Conservation (phyloP, 768 basidiomycete species). For the Floccularia luteovirens region DNA sequence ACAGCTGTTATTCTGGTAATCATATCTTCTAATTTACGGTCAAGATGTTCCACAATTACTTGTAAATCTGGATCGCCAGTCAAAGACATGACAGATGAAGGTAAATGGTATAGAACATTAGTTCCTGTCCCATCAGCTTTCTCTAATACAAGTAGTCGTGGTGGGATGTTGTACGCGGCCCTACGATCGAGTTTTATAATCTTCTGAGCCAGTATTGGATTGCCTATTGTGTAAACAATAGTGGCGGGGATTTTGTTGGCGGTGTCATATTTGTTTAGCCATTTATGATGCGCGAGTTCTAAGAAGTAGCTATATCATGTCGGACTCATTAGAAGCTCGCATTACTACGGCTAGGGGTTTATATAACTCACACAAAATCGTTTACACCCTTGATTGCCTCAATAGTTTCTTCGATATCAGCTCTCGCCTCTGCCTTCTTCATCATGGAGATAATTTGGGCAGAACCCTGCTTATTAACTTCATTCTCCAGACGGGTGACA, state of each 20-base stretch:
- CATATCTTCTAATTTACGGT: slow-evolving; percentile 35
- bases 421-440: slow-evolving; percentile 18
- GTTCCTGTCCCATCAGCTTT: slow-evolving; percentile 29
- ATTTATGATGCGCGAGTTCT: slow-evolving; percentile 25
- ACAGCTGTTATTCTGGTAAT: slow-evolving; percentile 21
- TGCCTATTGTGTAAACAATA: slow-evolving; percentile 39
- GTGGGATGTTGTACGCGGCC: slow-evolving; percentile 36
- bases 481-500: slow-evolving; percentile 32
- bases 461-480: slow-evolving; percentile 30
- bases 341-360: neutral
- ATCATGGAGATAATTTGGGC: slow-evolving; percentile 15
- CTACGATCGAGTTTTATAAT: slow-evolving; percentile 33
- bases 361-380: slow-evolving; percentile 40
- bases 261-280: slow-evolving; percentile 24
- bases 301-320: slow-evolving; percentile 33
- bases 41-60: slow-evolving; percentile 24
- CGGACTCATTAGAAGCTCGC: neutral
- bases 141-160: slow-evolving; percentile 34
- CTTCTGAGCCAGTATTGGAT: slow-evolving; percentile 39
- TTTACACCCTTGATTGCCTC: slow-evolving; percentile 18
- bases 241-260: slow-evolving; percentile 18
- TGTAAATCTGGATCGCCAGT: slow-evolving; percentile 21
- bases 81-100: slow-evolving; percentile 34
- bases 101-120: slow-evolving; percentile 36
- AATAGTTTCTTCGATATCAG: slow-evolving; percentile 28